phyloP scores from a whole-genome alignment of 306 rosid genomes.

The Castanospermum australe region DNA sequence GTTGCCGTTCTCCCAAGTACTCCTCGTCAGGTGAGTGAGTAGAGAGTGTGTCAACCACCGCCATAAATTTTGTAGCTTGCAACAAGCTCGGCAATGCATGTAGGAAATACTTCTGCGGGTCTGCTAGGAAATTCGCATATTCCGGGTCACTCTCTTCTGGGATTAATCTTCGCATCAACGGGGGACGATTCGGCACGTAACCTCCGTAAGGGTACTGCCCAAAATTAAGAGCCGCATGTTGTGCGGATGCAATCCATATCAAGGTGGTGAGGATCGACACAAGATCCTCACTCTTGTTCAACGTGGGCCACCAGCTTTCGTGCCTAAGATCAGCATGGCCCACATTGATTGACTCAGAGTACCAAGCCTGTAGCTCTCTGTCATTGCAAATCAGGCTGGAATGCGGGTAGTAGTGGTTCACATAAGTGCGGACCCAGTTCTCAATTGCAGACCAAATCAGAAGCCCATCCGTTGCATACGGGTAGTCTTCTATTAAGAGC shows the following conservation, averaged over 20 bases:
- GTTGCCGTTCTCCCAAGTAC: slow-evolving; percentile 82
- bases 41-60: slow-evolving; percentile 78
- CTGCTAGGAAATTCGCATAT: slow-evolving; percentile 46
- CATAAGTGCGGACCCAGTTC: slow-evolving; percentile 71
- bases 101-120: slow-evolving; percentile 75
- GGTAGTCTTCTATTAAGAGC: slow-evolving; percentile 76
- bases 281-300: slow-evolving; percentile 55
- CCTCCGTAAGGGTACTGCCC: slow-evolving; percentile 94
- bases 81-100: slow-evolving; percentile 39
- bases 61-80: slow-evolving; percentile 75
- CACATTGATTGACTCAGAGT: slow-evolving; percentile 72
- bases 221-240: slow-evolving; percentile 86
- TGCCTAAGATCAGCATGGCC: slow-evolving; percentile 80
- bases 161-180: slow-evolving; percentile 65
- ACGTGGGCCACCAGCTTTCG: slow-evolving; percentile 76
- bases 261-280: slow-evolving; percentile 66
- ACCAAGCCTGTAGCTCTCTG: slow-evolving; percentile 80
- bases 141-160: slow-evolving; percentile 70
- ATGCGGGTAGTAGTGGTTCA: slow-evolving; percentile 62
- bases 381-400: slow-evolving; percentile 50
- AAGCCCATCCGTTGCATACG: slow-evolving; percentile 79
- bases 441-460: slow-evolving; percentile 78
- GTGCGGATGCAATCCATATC: slow-evolving; percentile 84
- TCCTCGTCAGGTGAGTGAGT: slow-evolving; percentile 89
- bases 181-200: slow-evolving; percentile 86